Base-by-base conservation (phyloP, 2,329 filamentous ascomycete species). In the Penicillium sp. region DNA sequence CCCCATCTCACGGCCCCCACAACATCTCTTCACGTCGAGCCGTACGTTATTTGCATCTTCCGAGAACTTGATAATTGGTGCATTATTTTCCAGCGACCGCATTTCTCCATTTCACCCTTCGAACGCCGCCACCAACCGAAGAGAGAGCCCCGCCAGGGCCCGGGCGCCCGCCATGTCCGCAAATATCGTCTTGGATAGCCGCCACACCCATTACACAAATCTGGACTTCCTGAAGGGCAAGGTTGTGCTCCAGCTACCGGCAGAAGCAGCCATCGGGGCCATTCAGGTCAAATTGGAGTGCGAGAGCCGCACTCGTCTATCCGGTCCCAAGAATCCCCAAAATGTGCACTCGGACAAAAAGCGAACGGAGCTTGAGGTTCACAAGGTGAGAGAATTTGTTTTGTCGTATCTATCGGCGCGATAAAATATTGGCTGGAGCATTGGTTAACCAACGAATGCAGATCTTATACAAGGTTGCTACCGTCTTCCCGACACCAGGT, bases 281-380 rank as follows among this genome's bases (percentile, higher is more conserved):
- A 76, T 80, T 37, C 74, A 74, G 40, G 78, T 80, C 46, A 80
- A 80, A 62, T 63, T 80, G 29, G 77, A 80, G 58, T 77, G 76
- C 23, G 78, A 80, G 60, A 79, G 77, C 62, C 73, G 72, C 35
- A 77, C 77, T 25, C 68, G 77, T 39, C 69, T 80, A 16, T 69
- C 71, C 3, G 74, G 71, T 16, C 71, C 68, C 58, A 73, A 68
- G 52, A 58, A 76, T 56, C 72, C 71, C 2, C 66, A 73, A 52
- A 63, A 73, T 72, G 75, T 75, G 35, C 63, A 73, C 37, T 71
- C 74, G 23, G 75, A 79, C n/a, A 78, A 77, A 67, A 76, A 73
- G 63, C 73, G 74, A 53, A 75, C 75, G n/a, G 76, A 79, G 64
- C 61, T 76, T 49, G 78, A 80, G 62, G 69, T 78, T 21, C 78